Evolutionary conservation across 2,329 filamentous ascomycete genomes (phyloP).

Genomic region (Scedosporium boydii): DNA sequence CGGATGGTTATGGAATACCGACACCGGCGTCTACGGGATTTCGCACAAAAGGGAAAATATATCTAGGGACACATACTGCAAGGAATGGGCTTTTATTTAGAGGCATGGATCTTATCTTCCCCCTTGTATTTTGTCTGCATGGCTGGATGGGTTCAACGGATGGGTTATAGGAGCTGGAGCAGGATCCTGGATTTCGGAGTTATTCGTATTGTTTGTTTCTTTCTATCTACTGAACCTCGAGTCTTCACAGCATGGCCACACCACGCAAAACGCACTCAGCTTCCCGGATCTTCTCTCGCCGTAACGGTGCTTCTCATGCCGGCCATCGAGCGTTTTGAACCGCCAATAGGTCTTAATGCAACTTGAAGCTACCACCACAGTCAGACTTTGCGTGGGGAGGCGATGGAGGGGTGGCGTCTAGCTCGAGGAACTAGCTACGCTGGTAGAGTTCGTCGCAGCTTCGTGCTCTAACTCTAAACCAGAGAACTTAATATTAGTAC

Average conservation of each 20-base stretch:
- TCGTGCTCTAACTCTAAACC: not conserved
- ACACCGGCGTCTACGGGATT: not conserved
- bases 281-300: no score
- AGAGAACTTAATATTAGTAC: not conserved
- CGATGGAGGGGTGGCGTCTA: not conserved
- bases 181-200: not conserved
- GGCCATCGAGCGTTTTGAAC: no score
- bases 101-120: not conserved
- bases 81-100: not conserved
- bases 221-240: not conserved
- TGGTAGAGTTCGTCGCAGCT: not conserved
- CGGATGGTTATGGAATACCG: not conserved
- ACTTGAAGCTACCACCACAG: not conserved
- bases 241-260: no score
- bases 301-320: no score
- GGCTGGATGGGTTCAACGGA: not conserved
- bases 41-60: not conserved
- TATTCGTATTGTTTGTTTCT: not conserved
- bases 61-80: not conserved
- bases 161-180: not conserved
- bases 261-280: no score
- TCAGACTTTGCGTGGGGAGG: not conserved
- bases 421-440: not conserved
- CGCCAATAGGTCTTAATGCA: no score
- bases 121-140: not conserved